Percentiles rank a stretch among this genome's conserved stretches.
Evolutionary conservation across 2,329 filamentous ascomycete species (phyloP).

Genomic region (Penicillium sp.): DNA sequence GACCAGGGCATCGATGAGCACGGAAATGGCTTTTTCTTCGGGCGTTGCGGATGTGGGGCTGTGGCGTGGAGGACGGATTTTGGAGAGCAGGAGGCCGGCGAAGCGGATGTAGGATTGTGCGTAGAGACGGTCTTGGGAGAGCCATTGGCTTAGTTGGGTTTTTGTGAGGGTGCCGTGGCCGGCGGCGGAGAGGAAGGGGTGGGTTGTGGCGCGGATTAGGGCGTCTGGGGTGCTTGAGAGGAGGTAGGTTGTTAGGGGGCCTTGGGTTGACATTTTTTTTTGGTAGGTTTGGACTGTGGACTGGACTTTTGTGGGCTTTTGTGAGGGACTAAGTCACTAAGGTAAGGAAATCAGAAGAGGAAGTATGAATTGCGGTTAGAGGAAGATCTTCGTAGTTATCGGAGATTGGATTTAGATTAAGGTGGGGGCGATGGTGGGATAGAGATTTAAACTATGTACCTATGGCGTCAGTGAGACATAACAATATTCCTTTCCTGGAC

Average conservation of each 20-base stretch:
- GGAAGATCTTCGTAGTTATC: background rate
- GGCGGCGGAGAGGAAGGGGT: conserved; percentile 63
- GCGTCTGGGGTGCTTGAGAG: conserved; percentile 47
- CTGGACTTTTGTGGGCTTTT: too few relatives aligned
- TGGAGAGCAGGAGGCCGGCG: conserved; percentile 60
- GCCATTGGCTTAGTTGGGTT: conserved; percentile 59
- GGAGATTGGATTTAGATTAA: background rate
- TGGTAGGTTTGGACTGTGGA: too few relatives aligned
- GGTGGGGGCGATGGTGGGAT: conserved; percentile 12
- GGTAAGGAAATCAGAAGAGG: background rate
- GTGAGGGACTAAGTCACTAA: too few relatives aligned
- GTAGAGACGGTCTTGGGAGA: conserved; percentile 68
- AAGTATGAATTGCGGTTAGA: background rate
- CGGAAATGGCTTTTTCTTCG: conserved; percentile 57
- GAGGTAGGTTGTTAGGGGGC: conserved; percentile 56
- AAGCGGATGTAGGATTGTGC: conserved; percentile 67
- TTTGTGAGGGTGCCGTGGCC: conserved; percentile 60
- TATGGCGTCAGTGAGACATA: conserved; percentile 18
- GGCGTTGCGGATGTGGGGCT: conserved; percentile 30
- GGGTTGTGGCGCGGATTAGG: conserved; percentile 59
- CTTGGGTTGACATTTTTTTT: conserved; percentile 30
- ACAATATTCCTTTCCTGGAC: background rate
- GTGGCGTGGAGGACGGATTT: conserved; percentile 52
- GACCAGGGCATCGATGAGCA: conserved; percentile 61
- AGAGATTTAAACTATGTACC: conserved; percentile 5